Evolutionary conservation across 2,329 filamentous ascomycete species (phyloP).

Genomic region (Chaetomiaceae sp.): DNA sequence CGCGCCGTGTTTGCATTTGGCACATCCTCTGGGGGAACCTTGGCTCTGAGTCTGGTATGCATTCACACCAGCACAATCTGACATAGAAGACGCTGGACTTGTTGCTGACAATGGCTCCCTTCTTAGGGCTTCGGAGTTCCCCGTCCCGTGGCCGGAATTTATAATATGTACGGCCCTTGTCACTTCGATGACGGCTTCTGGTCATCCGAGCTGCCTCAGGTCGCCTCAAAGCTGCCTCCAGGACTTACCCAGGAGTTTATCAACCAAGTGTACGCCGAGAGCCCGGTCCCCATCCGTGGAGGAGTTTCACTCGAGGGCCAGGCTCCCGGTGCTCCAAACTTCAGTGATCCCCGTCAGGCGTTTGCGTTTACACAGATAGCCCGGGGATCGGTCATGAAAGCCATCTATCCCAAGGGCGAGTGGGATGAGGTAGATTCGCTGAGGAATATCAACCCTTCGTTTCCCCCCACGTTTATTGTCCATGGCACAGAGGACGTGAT

Average conservation of each 20-base stretch:
- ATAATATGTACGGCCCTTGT: slow-evolving; percentile 39
- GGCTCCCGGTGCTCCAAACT: slow-evolving; percentile 31
- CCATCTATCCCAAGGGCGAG: slow-evolving; percentile 26
- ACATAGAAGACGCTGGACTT: too few relatives aligned
- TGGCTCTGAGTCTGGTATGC: slow-evolving; percentile 36
- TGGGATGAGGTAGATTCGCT: slow-evolving; percentile 33
- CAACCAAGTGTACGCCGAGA: slow-evolving; percentile 33
- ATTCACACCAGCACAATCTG: too few relatives aligned
- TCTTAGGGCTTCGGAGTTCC: slow-evolving; percentile 35
- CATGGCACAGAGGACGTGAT: slow-evolving; percentile 37
- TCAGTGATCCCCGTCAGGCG: slow-evolving; percentile 34
- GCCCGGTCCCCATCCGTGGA: slow-evolving; percentile 34
- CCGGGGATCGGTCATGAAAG: slow-evolving; percentile 35
- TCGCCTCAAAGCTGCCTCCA: slow-evolving; percentile 25
- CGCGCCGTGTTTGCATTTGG: slow-evolving; percentile 34
- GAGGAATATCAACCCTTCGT: slow-evolving; percentile 28
- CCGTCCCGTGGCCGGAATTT: slow-evolving; percentile 35
- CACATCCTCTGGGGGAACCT: slow-evolving; percentile 34
- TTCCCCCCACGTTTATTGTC: slow-evolving; percentile 39
- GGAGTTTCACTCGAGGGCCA: slow-evolving; percentile 40
- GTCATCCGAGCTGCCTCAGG: slow-evolving; percentile 30
- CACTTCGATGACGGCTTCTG: slow-evolving; percentile 36
- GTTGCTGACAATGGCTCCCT: neutral
- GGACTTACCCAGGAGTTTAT: slow-evolving; percentile 30
- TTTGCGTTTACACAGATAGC: slow-evolving; percentile 40